phyloP scores from a whole-genome alignment of 495 filamentous ascomycete genomes.

The Pyronema omphalodes region DNA sequence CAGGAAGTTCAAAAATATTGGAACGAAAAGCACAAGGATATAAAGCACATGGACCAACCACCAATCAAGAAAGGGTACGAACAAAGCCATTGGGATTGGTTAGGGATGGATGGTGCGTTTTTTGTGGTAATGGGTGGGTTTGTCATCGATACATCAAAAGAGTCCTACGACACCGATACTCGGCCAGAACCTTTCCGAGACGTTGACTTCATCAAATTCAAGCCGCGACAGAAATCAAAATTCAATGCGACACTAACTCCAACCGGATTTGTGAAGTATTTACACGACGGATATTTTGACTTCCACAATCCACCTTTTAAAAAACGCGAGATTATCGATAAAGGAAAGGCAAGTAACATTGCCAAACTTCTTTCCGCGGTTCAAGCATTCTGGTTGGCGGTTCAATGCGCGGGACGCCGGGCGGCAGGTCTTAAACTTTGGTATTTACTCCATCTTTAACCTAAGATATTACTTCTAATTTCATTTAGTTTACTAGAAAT shows the following conservation, averaged over 20 bases:
- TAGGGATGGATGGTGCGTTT: constrained; percentile 6
- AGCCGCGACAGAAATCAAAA: too few relatives aligned
- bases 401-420: neutral
- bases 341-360: constrained; percentile 5
- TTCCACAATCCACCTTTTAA: neutral
- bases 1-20: neutral
- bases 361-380: neutral
- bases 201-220: too few relatives aligned
- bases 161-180: too few relatives aligned
- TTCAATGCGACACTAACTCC: too few relatives aligned
- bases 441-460: too few relatives aligned
- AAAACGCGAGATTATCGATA: neutral
- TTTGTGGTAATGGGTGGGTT: constrained; percentile 17
- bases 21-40: neutral
- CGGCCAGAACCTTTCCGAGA: too few relatives aligned
- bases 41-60: neutral
- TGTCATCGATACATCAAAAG: neutral
- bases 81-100: neutral
- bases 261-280: constrained; percentile 2
- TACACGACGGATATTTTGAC: neutral
- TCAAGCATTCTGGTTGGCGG: constrained; percentile 6
- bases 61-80: neutral
- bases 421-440: neutral
- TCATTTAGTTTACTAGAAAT: constrained; percentile 9
- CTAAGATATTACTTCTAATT: too few relatives aligned